Evolutionary conservation across 129 eudicot genomes (phyloP), one percentile per base, ranked within the genome.

Genomic region (carrot (Daucus carota)): DNA sequence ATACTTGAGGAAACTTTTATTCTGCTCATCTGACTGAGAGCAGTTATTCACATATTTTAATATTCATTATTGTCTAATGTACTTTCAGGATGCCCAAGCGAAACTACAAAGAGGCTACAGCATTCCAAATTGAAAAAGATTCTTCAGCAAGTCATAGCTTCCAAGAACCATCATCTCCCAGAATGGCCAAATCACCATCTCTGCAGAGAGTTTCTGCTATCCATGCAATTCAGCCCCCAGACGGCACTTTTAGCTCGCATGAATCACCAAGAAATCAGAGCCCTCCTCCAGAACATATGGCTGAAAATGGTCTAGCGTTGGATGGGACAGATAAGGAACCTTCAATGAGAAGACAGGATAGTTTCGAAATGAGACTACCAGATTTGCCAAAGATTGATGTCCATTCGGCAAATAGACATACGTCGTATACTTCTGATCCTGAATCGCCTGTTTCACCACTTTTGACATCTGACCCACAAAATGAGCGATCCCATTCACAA

Each of bases 401-500:
- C 78, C 91, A 87, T 8, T 69, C 93, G 28, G 85, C 85, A 44
- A 88, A 84, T 75, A 80, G 85, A 70, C 98, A 78, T 83, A 84
- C 83, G 24, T 84, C 86, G 52, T 84, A 86, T 80, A 81, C 91
- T n/a, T 90, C 98, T 33, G 93, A 90, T 79, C 98, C 98, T 17
- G 98, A 93, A 74, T 93, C 98, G 36, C 98, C 98, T 32, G 85
- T 93, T 77, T 93, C 98, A 32, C 98, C 98, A n/a, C 86, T 93
- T 46, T 81, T 93, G 85, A 93, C 97, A 50, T 93, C 98, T 77
- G 98, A 93, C 76, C 97, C 97, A 6, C 86, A 90, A 70, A 90
- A 89, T 47, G 97, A 93, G 74, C 92, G 98, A 13, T 93, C 98
- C 59, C 98, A 93, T 83, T 93, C 98, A 12, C 96, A 93, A 74